Conservation (phyloP, 1,284 basidiomycete genomes). For the Ceratobasidium sp. region DNA sequence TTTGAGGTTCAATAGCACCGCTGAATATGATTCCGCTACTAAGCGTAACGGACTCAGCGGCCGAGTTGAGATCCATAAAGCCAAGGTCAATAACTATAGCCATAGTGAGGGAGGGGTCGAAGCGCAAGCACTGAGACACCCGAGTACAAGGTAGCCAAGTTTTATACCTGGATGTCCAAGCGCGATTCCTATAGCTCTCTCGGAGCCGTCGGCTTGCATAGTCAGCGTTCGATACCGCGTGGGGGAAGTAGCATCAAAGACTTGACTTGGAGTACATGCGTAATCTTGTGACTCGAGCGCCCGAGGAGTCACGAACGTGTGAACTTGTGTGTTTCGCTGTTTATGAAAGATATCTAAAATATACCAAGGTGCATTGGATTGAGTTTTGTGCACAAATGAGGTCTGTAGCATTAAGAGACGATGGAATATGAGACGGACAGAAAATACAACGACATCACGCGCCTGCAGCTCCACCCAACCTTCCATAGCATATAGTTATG, state of each 20-base stretch:
- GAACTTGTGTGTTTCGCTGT: too few species aligned
- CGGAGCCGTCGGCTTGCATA: background rate
- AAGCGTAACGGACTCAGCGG: slow-evolving; percentile 33
- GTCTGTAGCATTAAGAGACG: background rate
- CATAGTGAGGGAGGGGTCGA: background rate
- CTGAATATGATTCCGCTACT: slow-evolving; percentile 28
- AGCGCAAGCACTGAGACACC: background rate
- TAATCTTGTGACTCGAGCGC: too few species aligned
- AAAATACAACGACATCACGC: background rate
- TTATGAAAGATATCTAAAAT: too few species aligned
- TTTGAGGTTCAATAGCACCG: slow-evolving; percentile 26
- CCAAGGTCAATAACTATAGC: background rate
- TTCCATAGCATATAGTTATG: too few species aligned
- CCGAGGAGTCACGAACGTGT: too few species aligned
- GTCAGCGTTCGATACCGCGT: background rate
- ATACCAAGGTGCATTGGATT: too few species aligned
- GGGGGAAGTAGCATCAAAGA: background rate
- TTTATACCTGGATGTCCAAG: background rate
- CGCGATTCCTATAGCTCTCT: background rate
- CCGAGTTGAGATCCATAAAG: slow-evolving; percentile 42
- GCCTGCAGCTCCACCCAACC: too few species aligned
- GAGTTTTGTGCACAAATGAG: too few species aligned
- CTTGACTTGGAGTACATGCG: too few species aligned
- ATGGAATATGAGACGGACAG: background rate
- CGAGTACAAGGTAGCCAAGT: background rate